Evolutionary conservation across 2,329 filamentous ascomycete genomes (phyloP).

Genomic region (Chaetomium strumarium): DNA sequence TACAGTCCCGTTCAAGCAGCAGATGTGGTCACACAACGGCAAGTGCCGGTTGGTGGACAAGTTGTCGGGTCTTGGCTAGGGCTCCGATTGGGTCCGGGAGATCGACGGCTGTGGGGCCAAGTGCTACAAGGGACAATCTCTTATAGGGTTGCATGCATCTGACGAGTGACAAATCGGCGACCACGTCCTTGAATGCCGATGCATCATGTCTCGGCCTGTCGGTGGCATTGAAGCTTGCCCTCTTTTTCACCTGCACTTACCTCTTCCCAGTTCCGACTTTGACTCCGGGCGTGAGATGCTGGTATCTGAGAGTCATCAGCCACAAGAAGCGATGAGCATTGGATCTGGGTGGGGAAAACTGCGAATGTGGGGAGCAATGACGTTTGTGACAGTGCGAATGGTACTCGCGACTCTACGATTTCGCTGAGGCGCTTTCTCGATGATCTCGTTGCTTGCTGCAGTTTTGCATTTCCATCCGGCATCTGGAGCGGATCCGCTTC

Average conservation of each 20-base stretch:
- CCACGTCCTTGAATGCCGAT: background rate
- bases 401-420: no score
- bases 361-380: no score
- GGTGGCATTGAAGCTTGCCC: conserved; percentile 1
- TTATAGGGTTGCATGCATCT: background rate
- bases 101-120: conserved; percentile 6
- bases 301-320: background rate
- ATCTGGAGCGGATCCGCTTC: background rate
- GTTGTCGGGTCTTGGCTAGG: background rate
- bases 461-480: background rate
- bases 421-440: no score
- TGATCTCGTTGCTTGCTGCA: background rate
- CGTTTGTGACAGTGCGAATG: no score
- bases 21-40: background rate
- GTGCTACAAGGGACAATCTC: background rate
- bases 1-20: background rate
- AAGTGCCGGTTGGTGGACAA: conserved; percentile 2
- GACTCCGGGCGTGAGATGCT: no score
- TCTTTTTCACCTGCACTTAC: background rate
- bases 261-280: no score
- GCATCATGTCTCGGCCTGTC: conserved; percentile 12
- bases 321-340: background rate
- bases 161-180: background rate
- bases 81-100: conserved; percentile 5
- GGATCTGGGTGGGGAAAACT: no score